phyloP scores from a whole-genome alignment of 2,329 filamentous ascomycete species.

The Grosmannia clavigera region DNA sequence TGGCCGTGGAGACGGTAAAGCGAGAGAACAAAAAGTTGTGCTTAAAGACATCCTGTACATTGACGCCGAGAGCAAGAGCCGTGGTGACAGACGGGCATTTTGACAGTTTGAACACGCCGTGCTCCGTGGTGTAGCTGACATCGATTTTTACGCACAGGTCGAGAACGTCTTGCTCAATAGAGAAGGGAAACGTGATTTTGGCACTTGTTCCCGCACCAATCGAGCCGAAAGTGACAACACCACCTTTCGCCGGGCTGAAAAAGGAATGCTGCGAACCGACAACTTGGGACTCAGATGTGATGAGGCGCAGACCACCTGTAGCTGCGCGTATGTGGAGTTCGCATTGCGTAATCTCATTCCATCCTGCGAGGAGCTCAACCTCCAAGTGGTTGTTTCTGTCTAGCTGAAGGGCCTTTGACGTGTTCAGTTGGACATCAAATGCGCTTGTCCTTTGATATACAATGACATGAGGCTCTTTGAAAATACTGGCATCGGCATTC shows the following conservation, averaged over 20 bases:
- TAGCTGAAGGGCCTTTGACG: constrained; percentile 62
- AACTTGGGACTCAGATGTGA: constrained; percentile 47
- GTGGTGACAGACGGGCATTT: constrained; percentile 54
- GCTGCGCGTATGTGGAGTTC: constrained; percentile 51
- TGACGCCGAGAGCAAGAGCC: constrained; percentile 76
- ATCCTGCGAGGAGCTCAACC: constrained; percentile 58
- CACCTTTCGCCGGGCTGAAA: constrained; percentile 37
- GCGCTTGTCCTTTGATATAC: constrained; percentile 60
- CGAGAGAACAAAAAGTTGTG: constrained; percentile 68
- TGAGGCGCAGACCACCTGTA: constrained; percentile 51
- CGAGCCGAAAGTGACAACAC: constrained; percentile 36
- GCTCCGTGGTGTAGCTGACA: constrained; percentile 55
- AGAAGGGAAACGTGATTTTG: constrained; percentile 65
- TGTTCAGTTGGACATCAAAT: constrained; percentile 53
- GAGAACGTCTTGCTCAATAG: constrained; percentile 62
- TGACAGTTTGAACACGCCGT: constrained; percentile 52
- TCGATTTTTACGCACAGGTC: constrained; percentile 67
- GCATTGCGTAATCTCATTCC: constrained; percentile 52
- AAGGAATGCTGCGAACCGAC: constrained; percentile 26
- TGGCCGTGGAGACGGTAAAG: constrained; percentile 81
- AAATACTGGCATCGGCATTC: constrained; percentile 27
- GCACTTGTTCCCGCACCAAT: constrained; percentile 34
- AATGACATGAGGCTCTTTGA: constrained; percentile 50
- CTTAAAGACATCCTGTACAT: constrained; percentile 94
- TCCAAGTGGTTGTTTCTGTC: constrained; percentile 70